Base-by-base conservation (phyloP, 208 protist genomes). In the Angomonas deanei region DNA sequence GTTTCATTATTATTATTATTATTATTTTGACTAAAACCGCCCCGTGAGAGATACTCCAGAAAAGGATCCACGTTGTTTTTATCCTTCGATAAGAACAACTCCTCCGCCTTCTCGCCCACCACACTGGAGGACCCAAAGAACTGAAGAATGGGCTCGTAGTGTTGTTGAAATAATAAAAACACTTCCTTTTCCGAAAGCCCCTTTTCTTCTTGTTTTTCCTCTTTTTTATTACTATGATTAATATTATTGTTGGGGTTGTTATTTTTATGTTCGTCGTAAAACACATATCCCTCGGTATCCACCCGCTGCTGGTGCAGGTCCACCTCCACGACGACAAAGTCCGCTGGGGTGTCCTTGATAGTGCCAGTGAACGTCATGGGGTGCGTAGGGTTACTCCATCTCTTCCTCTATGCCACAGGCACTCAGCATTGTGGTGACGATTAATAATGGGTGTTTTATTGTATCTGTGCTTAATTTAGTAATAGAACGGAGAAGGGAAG, bases 321-420 rank as follows among this genome's bases (percentile, higher is more conserved):
- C 13, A 91, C 52, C 58, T 94, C 87, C 8, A 90, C 82, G 28
- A 94, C 87, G 3, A 86, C 55, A 60, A 94, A 94, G 61, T 91
- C 83, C 15, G 83, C 76, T n/a, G 84, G 76, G 0, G 15, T 17
- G 2, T 53, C 6, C 69, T 94, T 94, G 10, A 94, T 28, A 10
- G 70, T 38, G 17, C 63, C 81, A 1, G 71, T 70, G 48, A 66
- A 68, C 10, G 56, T 26, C 47, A 30, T 11, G 21, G 39, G 33
- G 30, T 19, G 10, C 3, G 50, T 4, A 34, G 3, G 21, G 6
- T 3, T n/a, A 10, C 8, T 61, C 39, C 67, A 62, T 65, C 56
- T 70, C 80, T 8, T 66, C 64, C 1, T 61, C 68, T 10, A 92
- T 75, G n/a, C 85, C 85, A 47, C 79, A 92, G n/a, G 82, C 85